phyloP scores from a whole-genome alignment of 139 green algal genomes.

The Chlamydomonas incerta region DNA sequence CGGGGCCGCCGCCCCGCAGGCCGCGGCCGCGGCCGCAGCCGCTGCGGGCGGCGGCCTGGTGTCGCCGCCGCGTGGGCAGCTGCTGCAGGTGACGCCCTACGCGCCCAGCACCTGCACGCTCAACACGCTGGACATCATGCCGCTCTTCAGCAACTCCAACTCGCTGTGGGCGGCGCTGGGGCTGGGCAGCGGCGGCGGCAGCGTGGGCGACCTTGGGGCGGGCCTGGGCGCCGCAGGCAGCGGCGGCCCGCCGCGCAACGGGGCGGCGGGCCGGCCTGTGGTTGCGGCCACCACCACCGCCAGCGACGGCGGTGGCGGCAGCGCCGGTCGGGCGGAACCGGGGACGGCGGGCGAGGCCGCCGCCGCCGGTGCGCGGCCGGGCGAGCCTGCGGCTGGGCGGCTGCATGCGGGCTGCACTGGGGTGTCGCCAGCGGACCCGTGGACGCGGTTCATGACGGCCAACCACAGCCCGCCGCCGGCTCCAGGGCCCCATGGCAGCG shows the following conservation, averaged over 20 bases:
- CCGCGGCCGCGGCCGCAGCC: not conserved
- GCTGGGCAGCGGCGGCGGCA: not conserved
- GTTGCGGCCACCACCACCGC: not conserved
- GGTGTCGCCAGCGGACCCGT: conserved; percentile 1
- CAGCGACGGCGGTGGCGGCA: not conserved
- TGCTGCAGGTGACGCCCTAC: conserved; percentile 27
- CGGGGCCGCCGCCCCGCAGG: too few species aligned
- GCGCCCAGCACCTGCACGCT: conserved; percentile 10
- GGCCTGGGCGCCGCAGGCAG: not conserved
- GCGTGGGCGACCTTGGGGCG: not conserved
- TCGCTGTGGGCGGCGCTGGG: not conserved
- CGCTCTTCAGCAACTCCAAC: conserved; percentile 14
- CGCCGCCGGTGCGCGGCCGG: not conserved
- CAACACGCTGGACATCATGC: conserved; percentile 2
- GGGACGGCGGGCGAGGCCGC: not conserved
- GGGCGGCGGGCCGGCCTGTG: not conserved
- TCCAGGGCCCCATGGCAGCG: not conserved
- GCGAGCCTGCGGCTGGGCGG: not conserved
- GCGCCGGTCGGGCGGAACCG: too few species aligned
- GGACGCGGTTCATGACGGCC: conserved; percentile 23
- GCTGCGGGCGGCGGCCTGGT: not conserved
- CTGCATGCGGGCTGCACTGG: not conserved
- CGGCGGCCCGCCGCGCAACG: not conserved
- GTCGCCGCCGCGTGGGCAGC: conserved; percentile 1
- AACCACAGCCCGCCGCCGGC: not conserved